Evolutionary conservation across 192 early-diverging fungal species (phyloP).

Genomic region (Coemansia sp.): DNA sequence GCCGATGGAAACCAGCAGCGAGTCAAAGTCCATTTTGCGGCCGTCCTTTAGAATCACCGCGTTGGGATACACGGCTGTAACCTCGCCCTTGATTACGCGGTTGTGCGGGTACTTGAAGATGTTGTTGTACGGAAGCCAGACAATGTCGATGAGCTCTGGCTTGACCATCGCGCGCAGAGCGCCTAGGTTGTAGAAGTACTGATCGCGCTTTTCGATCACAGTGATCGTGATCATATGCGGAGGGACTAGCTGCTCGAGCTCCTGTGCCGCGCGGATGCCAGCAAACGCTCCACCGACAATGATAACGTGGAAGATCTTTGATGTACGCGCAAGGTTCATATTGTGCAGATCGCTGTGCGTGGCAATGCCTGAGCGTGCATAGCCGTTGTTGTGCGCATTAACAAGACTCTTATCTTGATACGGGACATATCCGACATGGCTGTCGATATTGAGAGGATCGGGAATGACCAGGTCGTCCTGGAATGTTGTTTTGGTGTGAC

Average conservation of each 20-base stretch:
- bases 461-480: conserved; percentile 2
- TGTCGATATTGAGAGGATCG: background rate
- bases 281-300: conserved; percentile 55
- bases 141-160: conserved; percentile 42
- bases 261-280: conserved; percentile 53
- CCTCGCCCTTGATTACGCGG: conserved; percentile 50
- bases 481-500: conserved; percentile 3
- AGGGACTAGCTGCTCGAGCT: conserved; percentile 40
- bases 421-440: background rate
- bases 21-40: conserved; percentile 51
- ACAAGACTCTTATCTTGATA: background rate
- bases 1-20: conserved; percentile 50
- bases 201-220: conserved; percentile 54
- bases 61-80: conserved; percentile 46
- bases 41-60: conserved; percentile 50
- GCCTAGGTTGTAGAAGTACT: conserved; percentile 54
- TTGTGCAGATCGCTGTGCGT: conserved; percentile 20
- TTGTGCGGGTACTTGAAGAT: conserved; percentile 47
- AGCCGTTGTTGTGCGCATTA: background rate
- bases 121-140: conserved; percentile 54
- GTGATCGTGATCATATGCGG: conserved; percentile 47
- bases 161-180: conserved; percentile 50
- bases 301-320: conserved; percentile 56
- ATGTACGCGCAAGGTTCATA: conserved; percentile 49
- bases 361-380: conserved; percentile 15